Percentiles rank a stretch among this genome's conserved stretches.
Evolutionary conservation across 805 yeast genomes (phyloP).

Genomic region (Pichia membranifaciens): DNA sequence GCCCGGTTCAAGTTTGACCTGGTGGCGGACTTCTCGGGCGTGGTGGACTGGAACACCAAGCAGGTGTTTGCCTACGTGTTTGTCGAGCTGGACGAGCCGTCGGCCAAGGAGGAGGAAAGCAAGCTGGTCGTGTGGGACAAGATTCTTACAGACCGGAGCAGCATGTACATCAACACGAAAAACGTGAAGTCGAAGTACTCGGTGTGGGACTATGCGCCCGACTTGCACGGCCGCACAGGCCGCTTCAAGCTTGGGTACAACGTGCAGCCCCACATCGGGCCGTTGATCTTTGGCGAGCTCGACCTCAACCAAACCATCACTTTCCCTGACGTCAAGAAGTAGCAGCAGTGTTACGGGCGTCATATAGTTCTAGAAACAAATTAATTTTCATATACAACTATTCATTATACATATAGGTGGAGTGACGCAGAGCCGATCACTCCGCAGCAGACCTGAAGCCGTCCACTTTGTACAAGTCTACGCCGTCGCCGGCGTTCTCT

Average conservation of each 20-base stretch:
- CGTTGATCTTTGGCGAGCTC: slow-evolving; percentile 62
- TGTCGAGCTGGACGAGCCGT: slow-evolving; percentile 48
- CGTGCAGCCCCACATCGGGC: slow-evolving; percentile 87
- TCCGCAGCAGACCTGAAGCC: too few relatives aligned
- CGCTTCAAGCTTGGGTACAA: slow-evolving; percentile 77
- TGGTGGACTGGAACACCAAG: slow-evolving; percentile 96
- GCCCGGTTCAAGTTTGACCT: slow-evolving; percentile 67
- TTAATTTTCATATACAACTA: too few relatives aligned
- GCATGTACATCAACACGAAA: slow-evolving; percentile 50
- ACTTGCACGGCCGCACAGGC: slow-evolving; percentile 59
- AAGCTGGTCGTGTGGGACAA: slow-evolving; percentile 89
- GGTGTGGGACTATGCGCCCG: slow-evolving; percentile 76
- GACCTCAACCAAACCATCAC: slow-evolving; percentile 19
- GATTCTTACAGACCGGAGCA: slow-evolving; percentile 54
- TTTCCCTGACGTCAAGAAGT: slow-evolving; percentile 18
- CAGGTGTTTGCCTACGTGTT: slow-evolving; percentile 90
- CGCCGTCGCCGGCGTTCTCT: background rate
- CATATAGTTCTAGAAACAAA: background rate
- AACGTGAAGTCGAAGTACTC: slow-evolving; percentile 67
- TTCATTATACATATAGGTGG: too few relatives aligned
- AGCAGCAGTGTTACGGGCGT: too few relatives aligned
- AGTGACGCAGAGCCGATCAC: background rate
- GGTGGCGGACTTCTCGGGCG: slow-evolving; percentile 63
- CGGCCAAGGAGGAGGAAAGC: background rate
- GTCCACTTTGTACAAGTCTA: background rate